phyloP scores from a whole-genome alignment of 192 early-diverging fungal genomes.

The Haplosporangium gracile region DNA sequence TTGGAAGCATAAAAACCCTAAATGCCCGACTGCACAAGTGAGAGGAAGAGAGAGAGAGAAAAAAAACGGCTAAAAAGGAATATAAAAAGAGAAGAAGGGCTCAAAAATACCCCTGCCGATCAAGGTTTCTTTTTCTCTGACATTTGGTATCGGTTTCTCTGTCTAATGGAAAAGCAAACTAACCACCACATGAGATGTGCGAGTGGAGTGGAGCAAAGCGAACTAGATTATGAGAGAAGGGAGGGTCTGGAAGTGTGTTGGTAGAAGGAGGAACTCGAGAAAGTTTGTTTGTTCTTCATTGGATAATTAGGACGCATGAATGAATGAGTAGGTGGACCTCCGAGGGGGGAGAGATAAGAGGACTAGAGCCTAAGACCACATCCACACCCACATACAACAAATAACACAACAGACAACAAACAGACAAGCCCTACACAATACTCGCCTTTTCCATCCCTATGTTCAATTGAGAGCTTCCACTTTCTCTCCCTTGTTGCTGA shows the following conservation, averaged over 20 bases:
- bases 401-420: too few relatives aligned
- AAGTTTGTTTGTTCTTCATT: background rate
- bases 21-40: slow-evolving; percentile 3
- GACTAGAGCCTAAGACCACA: too few relatives aligned
- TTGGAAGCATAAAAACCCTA: slow-evolving; percentile 7
- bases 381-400: too few relatives aligned
- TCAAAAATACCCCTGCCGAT: background rate
- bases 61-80: slow-evolving; percentile 8
- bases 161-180: background rate
- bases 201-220: background rate
- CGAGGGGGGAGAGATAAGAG: background rate
- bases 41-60: background rate
- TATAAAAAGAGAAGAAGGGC: background rate
- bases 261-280: background rate
- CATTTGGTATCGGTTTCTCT: background rate
- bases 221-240: background rate
- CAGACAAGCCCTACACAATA: background rate
- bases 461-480: background rate
- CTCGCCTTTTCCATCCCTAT: background rate
- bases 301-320: background rate
- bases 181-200: background rate
- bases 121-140: background rate
- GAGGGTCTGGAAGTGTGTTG: background rate
- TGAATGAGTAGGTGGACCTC: background rate
- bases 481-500: background rate